Base-by-base conservation (phyloP, 2,329 filamentous ascomycete species). In the Cladosporium sp. region DNA sequence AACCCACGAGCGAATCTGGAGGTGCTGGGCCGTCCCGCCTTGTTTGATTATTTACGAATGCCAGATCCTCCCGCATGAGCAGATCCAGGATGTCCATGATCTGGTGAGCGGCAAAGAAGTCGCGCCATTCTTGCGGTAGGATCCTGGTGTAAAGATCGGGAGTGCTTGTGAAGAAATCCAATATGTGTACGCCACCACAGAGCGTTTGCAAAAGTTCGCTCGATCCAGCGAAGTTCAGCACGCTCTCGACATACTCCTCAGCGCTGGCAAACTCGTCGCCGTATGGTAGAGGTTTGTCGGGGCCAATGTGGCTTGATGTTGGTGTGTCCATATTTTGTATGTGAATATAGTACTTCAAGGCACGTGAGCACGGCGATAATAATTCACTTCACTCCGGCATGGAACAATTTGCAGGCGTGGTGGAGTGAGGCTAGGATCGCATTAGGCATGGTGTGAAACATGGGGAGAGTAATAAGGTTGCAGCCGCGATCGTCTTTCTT, bases 151-250 rank as follows among this genome's bases (percentile, higher is more conserved):
- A 99, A 0, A 97, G 84, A 69, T 92, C 90, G 5, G 92, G 92
- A 58, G 92, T 87, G 51, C 88, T 87, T 2, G 93, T 97, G 80
- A 97, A 92, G 79, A 99, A 98, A 77, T 99, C 95, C 65, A 98
- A 85, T 69, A 99, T 93, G 76, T 99, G 95, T 0, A 98, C 92
- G n/a, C 94, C 93, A 64, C 95, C 95, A 75, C 93, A 97, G n/a
- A 99, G 84, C 30, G 92, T 92, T 70, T 92, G 90, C 72, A 97
- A 93, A 1, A 92, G 83, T 64, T 89, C 86, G 55, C 90, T 91
- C 2, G 87, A 88, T 6, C 88, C 88, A 1, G 89, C 86, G 73
- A 98, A 97, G 24, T 87, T 77, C 30, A 98, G 83, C 14, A 98
- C 86, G 21, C 88, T 88, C 30, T 91, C 84, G 59, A 97, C 86